Evolutionary conservation across 257 asterid genomes (phyloP).

Genomic region (Catharanthus roseus): DNA sequence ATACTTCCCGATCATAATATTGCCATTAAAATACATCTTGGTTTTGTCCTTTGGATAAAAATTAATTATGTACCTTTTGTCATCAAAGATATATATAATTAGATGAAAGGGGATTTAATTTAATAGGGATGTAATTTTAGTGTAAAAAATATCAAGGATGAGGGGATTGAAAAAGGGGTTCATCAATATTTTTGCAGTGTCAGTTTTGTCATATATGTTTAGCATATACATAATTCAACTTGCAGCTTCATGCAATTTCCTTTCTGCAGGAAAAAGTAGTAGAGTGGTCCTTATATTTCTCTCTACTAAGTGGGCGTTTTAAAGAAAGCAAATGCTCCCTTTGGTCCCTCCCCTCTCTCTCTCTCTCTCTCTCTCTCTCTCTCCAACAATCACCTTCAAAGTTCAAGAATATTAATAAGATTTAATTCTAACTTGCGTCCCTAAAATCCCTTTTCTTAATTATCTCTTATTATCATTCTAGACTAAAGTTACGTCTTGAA

Average conservation of each 20-base stretch:
- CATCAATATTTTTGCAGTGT: background rate
- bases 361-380: constrained; percentile 9
- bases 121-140: background rate
- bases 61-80: too few species aligned
- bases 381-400: too few species aligned
- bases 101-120: background rate
- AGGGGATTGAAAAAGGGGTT: constrained; percentile 2
- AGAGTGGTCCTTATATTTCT: constrained; percentile 32
- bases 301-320: constrained; percentile 21
- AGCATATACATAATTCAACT: background rate
- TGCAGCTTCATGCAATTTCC: constrained; percentile 6
- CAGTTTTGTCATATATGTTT: background rate
- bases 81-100: too few species aligned
- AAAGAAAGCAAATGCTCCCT: constrained; percentile 13
- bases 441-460: too few species aligned
- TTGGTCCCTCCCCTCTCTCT: constrained; percentile 28
- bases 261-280: constrained; percentile 14
- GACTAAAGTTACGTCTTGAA: too few species aligned
- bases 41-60: constrained; percentile 3
- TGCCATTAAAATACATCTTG: background rate
- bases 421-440: too few species aligned
- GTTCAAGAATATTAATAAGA: too few species aligned
- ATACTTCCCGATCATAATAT: background rate
- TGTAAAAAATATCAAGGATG: too few species aligned
- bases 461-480: too few species aligned